phyloP scores from a whole-genome alignment of 1,284 basidiomycete genomes.

The Malassezia nana region DNA sequence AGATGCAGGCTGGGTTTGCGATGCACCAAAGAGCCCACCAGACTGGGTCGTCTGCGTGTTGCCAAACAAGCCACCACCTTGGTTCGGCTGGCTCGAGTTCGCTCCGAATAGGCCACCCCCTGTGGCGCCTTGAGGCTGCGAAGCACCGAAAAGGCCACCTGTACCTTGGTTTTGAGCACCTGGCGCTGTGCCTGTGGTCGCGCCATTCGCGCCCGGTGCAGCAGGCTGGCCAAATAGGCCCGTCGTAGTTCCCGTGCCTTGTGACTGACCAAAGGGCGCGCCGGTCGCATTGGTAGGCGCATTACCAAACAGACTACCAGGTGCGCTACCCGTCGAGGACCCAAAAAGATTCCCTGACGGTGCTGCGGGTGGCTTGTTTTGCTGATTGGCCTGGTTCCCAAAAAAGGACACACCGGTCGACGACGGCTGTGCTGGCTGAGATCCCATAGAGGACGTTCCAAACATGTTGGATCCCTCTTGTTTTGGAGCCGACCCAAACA shows the following conservation, averaged over 20 bases:
- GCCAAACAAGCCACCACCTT: slow-evolving; percentile 3
- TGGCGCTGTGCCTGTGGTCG: background rate
- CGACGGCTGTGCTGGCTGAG: slow-evolving; percentile 16
- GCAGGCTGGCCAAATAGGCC: slow-evolving; percentile 5
- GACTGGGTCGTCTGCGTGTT: background rate
- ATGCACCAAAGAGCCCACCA: background rate
- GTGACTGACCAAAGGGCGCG: slow-evolving; percentile 14
- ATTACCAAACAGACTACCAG: slow-evolving; percentile 8
- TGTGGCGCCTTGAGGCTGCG: background rate
- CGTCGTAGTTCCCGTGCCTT: slow-evolving; percentile 1
- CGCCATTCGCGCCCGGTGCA: background rate
- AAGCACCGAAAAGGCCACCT: slow-evolving; percentile 7
- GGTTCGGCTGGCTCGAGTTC: background rate
- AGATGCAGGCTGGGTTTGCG: background rate
- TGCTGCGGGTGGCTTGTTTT: background rate
- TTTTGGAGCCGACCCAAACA: background rate
- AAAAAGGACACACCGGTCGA: slow-evolving; percentile 21
- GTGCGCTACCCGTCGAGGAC: background rate
- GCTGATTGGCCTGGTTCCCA: slow-evolving; percentile 12
- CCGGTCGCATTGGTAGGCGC: slow-evolving; percentile 10
- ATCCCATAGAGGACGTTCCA: background rate
- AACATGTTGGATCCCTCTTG: background rate
- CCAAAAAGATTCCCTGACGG: slow-evolving; percentile 15
- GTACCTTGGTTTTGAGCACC: background rate
- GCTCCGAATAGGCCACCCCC: background rate